Percentiles rank a stretch among this genome's conserved stretches.
Conservation (phyloP, 2,329 filamentous ascomycete genomes). For the Aspergillus sergii region DNA sequence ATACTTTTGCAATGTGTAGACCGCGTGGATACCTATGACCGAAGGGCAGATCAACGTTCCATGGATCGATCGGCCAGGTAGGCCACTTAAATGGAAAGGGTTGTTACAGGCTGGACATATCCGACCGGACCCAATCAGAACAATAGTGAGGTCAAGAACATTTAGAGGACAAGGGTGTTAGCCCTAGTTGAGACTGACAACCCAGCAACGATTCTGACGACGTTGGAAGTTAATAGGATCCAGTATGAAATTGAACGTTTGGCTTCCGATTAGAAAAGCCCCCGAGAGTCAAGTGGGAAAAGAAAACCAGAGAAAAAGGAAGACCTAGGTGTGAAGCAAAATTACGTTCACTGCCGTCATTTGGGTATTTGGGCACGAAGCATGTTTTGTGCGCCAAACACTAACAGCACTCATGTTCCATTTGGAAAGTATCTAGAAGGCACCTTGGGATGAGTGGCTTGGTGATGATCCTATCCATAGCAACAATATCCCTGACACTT, state of each 20-base stretch:
- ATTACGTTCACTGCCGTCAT: background rate
- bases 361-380: background rate
- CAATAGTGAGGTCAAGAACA: too few relatives aligned
- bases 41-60: background rate
- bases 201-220: background rate
- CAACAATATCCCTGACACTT: too few relatives aligned
- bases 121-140: conserved; percentile 23
- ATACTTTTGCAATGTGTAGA: background rate
- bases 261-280: too few relatives aligned
- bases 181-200: background rate
- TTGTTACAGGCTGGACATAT: background rate
- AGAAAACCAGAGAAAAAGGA: background rate
- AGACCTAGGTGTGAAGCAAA: background rate
- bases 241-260: background rate
- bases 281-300: background rate
- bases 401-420: too few relatives aligned
- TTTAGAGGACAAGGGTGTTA: background rate
- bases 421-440: too few relatives aligned
- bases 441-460: too few relatives aligned
- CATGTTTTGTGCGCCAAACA: too few relatives aligned
- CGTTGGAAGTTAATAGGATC: background rate
- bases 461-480: too few relatives aligned
- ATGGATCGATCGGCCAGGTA: background rate
- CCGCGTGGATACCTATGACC: background rate
- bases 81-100: background rate